Percentiles rank a stretch among this genome's conserved stretches.
Conservation (phyloP, 345 rosid species). For the Ricinus communis region DNA sequence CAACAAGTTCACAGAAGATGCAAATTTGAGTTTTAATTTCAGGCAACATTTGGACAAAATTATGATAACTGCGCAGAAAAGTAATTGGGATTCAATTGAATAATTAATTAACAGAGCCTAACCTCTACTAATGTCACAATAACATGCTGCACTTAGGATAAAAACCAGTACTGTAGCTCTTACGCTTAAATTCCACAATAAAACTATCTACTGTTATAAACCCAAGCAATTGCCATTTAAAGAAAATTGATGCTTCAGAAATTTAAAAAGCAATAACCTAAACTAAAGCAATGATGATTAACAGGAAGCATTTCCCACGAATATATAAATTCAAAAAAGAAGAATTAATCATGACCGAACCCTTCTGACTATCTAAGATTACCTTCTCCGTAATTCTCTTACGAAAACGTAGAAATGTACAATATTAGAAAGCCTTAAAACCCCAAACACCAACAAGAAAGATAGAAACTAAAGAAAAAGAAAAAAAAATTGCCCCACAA, state of each 20-base stretch:
- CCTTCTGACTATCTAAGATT: no score
- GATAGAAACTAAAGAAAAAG: not conserved
- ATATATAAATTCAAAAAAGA: no score
- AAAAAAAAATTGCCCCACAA: not conserved
- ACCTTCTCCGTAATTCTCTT: no score
- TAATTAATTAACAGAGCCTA: not conserved
- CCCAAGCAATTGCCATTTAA: no score
- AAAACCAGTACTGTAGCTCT: not conserved
- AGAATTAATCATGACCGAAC: no score
- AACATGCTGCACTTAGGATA: not conserved
- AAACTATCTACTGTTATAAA: no score
- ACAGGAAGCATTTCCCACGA: no score
- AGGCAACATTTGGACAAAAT: not conserved
- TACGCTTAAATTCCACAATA: no score
- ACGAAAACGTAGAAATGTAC: not conserved
- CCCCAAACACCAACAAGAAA: not conserved
- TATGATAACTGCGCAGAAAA: not conserved
- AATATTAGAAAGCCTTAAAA: not conserved
- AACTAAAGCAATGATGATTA: no score
- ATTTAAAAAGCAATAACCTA: no score
- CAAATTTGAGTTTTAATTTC: slow-evolving; percentile 1
- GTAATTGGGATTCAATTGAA: not conserved
- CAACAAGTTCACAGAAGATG: slow-evolving; percentile 13
- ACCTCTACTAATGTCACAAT: not conserved
- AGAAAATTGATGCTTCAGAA: no score